Conservation (phyloP, 176 grass and related monocot genomes). For the Oryza longistaminata region DNA sequence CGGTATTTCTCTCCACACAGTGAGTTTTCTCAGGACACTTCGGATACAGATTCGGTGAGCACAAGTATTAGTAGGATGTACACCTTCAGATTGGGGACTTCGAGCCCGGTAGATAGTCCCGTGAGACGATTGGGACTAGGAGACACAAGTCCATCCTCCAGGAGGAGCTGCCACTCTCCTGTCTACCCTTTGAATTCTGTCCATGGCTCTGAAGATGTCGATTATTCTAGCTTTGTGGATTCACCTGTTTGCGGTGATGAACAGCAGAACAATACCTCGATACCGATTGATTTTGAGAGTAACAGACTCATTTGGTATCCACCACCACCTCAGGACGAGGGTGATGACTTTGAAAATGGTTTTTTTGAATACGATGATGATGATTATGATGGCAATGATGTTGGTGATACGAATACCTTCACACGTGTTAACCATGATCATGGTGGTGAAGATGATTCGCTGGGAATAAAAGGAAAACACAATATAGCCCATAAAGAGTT, state of each 20-base stretch:
- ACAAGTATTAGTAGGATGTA: slow-evolving; percentile 58
- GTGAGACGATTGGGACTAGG: slow-evolving; percentile 44
- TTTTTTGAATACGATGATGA: slow-evolving; percentile 75
- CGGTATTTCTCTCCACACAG: slow-evolving; percentile 68
- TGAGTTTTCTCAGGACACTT: slow-evolving; percentile 69
- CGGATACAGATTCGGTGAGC: slow-evolving; percentile 72
- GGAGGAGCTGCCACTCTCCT: slow-evolving; percentile 41
- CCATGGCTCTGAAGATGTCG: slow-evolving; percentile 37
- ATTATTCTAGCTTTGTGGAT: slow-evolving; percentile 47
- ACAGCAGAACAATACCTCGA: slow-evolving; percentile 22
- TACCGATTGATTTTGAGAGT: slow-evolving; percentile 67
- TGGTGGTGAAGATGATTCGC: slow-evolving; percentile 29
- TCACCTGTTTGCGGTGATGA: slow-evolving; percentile 38
- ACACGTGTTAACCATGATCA: slow-evolving; percentile 43
- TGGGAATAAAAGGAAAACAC: slow-evolving; percentile 46
- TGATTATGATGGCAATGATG: slow-evolving; percentile 46
- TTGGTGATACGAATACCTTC: slow-evolving; percentile 43
- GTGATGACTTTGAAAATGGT: slow-evolving; percentile 59
- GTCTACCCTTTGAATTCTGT: slow-evolving; percentile 46
- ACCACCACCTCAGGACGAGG: slow-evolving; percentile 64
- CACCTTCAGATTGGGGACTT: slow-evolving; percentile 61
- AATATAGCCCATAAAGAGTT: slow-evolving; percentile 73
- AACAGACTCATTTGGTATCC: slow-evolving; percentile 71
- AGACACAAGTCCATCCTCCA: slow-evolving; percentile 59
- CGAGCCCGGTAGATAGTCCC: slow-evolving; percentile 66